Conservation (phyloP, 208 protist genomes). For the Acanthamoeba rhysodes region DNA sequence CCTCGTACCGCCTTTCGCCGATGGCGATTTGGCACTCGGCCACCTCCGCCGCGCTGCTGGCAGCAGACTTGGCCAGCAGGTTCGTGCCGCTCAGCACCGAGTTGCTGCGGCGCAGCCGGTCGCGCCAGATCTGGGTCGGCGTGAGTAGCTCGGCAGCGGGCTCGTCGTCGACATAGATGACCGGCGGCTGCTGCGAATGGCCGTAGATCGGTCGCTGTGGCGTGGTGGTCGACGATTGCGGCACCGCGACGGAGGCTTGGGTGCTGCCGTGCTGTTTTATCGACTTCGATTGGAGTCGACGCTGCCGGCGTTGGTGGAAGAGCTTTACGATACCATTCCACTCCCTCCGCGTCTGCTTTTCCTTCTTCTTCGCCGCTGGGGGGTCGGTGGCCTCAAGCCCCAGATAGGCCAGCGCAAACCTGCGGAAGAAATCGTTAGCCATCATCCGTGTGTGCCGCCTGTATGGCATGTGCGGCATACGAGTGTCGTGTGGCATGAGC, state of each 20-base stretch:
- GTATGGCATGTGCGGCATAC: too few species aligned
- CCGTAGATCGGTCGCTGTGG: not conserved
- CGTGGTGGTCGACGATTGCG: too few species aligned
- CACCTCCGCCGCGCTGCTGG: not conserved
- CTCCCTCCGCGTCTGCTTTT: not conserved
- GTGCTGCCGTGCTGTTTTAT: not conserved
- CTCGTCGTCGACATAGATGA: not conserved
- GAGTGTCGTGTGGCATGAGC: not conserved
- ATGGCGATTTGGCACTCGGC: not conserved
- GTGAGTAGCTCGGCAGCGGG: not conserved
- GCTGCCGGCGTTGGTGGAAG: not conserved
- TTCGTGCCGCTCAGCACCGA: not conserved
- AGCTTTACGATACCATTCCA: not conserved
- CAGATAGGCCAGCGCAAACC: slow-evolving; percentile 19
- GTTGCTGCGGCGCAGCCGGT: not conserved
- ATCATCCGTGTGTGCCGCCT: not conserved
- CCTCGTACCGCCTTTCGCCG: not conserved
- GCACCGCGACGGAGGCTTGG: not conserved
- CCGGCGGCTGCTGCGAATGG: not conserved
- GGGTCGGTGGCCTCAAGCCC: not conserved
- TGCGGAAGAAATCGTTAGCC: not conserved
- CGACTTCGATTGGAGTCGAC: not conserved
- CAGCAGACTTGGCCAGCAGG: not conserved
- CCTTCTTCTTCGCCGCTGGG: not conserved
- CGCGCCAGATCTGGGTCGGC: not conserved